A percentile compares a stretch with the other conserved stretches of the same genome.
These are phyloP conservation scores for Erysimum cheiri DNA, from an alignment of 441 rosid species.

Conservation along the genomic window DNA sequence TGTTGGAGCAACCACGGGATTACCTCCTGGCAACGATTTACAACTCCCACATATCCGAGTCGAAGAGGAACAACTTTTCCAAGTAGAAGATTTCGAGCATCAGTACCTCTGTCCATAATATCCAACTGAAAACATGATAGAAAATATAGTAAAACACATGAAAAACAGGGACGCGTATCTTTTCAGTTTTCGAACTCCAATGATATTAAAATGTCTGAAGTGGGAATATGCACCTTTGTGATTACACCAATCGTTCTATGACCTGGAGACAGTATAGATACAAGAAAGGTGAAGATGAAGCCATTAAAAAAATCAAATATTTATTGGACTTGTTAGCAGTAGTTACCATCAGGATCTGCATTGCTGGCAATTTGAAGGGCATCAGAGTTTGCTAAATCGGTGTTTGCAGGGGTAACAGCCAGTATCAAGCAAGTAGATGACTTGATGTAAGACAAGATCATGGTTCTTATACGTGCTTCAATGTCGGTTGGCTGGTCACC, in stretches of 20 bases:
- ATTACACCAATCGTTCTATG: slow-evolving; percentile 70
- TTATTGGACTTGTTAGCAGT: not conserved
- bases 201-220: not conserved
- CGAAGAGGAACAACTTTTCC: slow-evolving; percentile 67
- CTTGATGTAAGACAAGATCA: slow-evolving; percentile 61
- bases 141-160: slow-evolving; percentile 11
- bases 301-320: not conserved
- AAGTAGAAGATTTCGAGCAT: slow-evolving; percentile 64
- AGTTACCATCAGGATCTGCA: slow-evolving; percentile 71
- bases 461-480: slow-evolving; percentile 61
- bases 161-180: slow-evolving; percentile 1
- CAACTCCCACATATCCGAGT: slow-evolving; percentile 74
- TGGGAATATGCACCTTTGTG: slow-evolving; percentile 56
- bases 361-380: slow-evolving; percentile 73
- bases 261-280: slow-evolving; percentile 48
- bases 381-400: slow-evolving; percentile 87
- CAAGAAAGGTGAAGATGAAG: slow-evolving; percentile 7
- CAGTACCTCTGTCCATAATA: slow-evolving; percentile 79
- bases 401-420: slow-evolving; percentile 80
- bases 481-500: slow-evolving; percentile 80
- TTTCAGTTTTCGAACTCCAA: slow-evolving; percentile 13
- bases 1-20: not conserved
- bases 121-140: slow-evolving; percentile 56
- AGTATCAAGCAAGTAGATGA: slow-evolving; percentile 65
- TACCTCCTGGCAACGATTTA: slow-evolving; percentile 78